These are phyloP conservation scores for Pleurotus eryngii DNA, from an alignment of 768 basidiomycete genomes.

Conservation along the genomic window DNA sequence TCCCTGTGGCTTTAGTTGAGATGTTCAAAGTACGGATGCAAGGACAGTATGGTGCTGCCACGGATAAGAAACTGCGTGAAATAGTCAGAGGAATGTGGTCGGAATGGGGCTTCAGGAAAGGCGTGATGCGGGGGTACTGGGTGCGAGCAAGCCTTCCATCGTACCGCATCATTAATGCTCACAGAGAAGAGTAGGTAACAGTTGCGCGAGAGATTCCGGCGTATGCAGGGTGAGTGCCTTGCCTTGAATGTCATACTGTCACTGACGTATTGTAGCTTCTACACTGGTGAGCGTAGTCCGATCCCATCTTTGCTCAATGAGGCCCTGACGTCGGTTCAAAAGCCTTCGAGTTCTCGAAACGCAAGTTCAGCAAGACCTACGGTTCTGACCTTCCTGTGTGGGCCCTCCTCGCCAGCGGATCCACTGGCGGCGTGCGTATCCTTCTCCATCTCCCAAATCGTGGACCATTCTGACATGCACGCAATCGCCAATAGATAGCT, in stretches of 20 bases:
- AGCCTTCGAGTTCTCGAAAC: slow-evolving; percentile 91
- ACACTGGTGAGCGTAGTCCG: slow-evolving; percentile 44
- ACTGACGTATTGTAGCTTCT: slow-evolving; percentile 47
- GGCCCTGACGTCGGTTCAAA: slow-evolving; percentile 11
- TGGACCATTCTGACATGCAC: slow-evolving; percentile 1
- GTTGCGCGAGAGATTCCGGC: slow-evolving; percentile 93
- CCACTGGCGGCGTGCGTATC: slow-evolving; percentile 71
- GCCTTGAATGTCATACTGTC: background rate
- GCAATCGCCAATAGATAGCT: slow-evolving; percentile 46
- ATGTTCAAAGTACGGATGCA: slow-evolving; percentile 99
- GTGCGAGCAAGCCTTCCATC: slow-evolving; percentile 35
- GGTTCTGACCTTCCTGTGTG: slow-evolving; percentile 76
- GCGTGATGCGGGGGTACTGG: slow-evolving; percentile 98
- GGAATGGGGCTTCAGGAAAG: slow-evolving; percentile 80
- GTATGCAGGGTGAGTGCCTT: slow-evolving; percentile 72
- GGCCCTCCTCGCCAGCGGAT: slow-evolving; percentile 80
- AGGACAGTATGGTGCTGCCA: slow-evolving; percentile 81
- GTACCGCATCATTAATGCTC: background rate
- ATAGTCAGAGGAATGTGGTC: slow-evolving; percentile 82
- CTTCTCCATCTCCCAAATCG: background rate
- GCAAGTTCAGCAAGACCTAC: slow-evolving; percentile 61
- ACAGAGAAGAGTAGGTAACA: slow-evolving; percentile 57
- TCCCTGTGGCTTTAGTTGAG: slow-evolving; percentile 54
- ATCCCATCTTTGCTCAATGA: background rate
- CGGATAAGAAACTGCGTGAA: slow-evolving; percentile 72